Evolutionary conservation across 441 rosid genomes (phyloP).

Genomic region (Pelargonium myrrhifolium): DNA sequence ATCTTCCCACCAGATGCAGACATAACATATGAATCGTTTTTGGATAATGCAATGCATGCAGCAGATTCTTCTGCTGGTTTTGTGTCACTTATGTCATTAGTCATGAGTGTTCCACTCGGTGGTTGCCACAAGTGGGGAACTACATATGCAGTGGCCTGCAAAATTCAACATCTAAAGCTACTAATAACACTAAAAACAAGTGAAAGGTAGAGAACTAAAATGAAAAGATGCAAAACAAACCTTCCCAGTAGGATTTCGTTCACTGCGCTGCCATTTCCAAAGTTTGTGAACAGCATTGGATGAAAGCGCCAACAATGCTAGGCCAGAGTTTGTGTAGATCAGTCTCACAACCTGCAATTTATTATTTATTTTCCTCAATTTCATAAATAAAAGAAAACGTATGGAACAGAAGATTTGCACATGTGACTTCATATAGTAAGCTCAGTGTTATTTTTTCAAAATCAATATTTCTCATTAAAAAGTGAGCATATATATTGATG

Average conservation of each 20-base stretch:
- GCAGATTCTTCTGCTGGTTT: constrained; percentile 71
- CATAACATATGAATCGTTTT: constrained; percentile 83
- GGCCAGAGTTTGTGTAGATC: constrained; percentile 69
- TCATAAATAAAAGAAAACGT: background rate
- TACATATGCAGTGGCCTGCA: constrained; percentile 54
- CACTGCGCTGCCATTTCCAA: constrained; percentile 80
- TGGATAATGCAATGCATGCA: constrained; percentile 76
- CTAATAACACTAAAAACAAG: constrained; percentile 10
- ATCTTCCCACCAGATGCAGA: constrained; percentile 80
- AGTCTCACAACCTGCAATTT: constrained; percentile 57
- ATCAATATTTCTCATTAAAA: background rate
- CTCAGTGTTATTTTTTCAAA: background rate
- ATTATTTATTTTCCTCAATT: constrained; percentile 11
- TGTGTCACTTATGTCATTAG: constrained; percentile 55
- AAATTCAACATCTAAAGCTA: constrained; percentile 12
- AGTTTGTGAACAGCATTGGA: constrained; percentile 84
- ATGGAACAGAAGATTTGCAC: background rate
- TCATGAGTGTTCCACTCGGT: constrained; percentile 60
- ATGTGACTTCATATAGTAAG: background rate
- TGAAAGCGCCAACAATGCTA: constrained; percentile 57
- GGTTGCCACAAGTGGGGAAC: constrained; percentile 76
- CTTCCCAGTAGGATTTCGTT: constrained; percentile 60
- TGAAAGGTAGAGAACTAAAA: background rate
- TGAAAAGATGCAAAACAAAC: constrained; percentile 24
- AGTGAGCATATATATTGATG: background rate